A percentile compares a stretch with the other conserved stretches of the same genome.
phyloP scores from a whole-genome alignment of 768 basidiomycete species.

The Boletellus ananas region DNA sequence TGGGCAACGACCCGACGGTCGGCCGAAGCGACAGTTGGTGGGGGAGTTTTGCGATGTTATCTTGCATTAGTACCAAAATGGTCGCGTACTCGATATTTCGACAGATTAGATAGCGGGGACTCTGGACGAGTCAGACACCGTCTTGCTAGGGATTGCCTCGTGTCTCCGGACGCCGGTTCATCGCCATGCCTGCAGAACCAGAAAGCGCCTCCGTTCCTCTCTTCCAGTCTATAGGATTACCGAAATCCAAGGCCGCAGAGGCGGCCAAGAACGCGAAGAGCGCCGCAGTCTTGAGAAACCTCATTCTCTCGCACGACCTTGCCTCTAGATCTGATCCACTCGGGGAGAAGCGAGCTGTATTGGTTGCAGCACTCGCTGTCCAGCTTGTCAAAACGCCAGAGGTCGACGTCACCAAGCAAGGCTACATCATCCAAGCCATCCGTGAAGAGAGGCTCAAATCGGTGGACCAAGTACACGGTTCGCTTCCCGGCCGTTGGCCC shows the following conservation, averaged over 20 bases:
- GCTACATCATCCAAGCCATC: conserved; percentile 65
- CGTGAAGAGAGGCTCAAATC: conserved; percentile 69
- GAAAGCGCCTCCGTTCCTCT: conserved; percentile 29
- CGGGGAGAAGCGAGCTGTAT: conserved; percentile 73
- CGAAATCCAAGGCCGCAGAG: conserved; percentile 74
- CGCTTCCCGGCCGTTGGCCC: conserved; percentile 21
- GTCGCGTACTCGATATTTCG: not conserved
- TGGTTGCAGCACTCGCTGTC: conserved; percentile 65
- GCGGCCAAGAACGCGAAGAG: conserved; percentile 78
- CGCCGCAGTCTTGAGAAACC: conserved; percentile 61
- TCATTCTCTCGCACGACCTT: conserved; percentile 58
- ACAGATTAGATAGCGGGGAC: conserved; percentile 23
- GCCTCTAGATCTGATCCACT: conserved; percentile 37
- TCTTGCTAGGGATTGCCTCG: not conserved
- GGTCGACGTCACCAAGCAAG: conserved; percentile 51
- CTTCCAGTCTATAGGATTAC: conserved; percentile 76
- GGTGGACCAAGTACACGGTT: conserved; percentile 85
- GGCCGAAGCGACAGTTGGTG: conserved; percentile 21
- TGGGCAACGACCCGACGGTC: conserved; percentile 24
- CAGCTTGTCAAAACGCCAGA: conserved; percentile 51
- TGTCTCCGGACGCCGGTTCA: not conserved
- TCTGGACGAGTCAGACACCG: not conserved
- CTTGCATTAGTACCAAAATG: conserved; percentile 13
- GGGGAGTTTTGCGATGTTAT: conserved; percentile 22
- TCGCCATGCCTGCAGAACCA: conserved; percentile 15